Evolutionary conservation across 306 rosid genomes (phyloP).

Genomic region (Citrullus mucosospermus): DNA sequence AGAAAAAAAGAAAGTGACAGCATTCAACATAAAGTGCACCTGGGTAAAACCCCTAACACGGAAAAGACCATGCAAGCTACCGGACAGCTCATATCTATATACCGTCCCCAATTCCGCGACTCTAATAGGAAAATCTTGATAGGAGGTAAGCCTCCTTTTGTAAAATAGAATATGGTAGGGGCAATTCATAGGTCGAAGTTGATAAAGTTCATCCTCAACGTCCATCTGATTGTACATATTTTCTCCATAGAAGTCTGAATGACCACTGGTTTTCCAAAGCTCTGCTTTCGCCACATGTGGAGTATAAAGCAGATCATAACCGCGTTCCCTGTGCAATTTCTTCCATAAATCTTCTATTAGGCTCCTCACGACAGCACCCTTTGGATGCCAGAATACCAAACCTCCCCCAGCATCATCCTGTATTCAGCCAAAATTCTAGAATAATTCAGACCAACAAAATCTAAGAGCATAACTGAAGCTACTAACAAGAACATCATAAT

Average conservation of each 20-base stretch:
- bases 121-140: slow-evolving; percentile 77
- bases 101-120: slow-evolving; percentile 96
- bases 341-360: slow-evolving; percentile 90
- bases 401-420: slow-evolving; percentile 99
- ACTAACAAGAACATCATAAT: neutral
- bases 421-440: slow-evolving; percentile 16
- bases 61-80: slow-evolving; percentile 94
- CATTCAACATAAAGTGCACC: slow-evolving; percentile 21
- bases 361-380: slow-evolving; percentile 86
- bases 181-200: slow-evolving; percentile 97
- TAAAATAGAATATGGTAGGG: slow-evolving; percentile 87
- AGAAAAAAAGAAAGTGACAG: neutral
- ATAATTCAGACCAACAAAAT: slow-evolving; percentile 8
- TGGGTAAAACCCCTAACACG: slow-evolving; percentile 97
- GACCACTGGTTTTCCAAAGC: slow-evolving; percentile 99
- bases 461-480: slow-evolving; percentile 3
- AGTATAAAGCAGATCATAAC: slow-evolving; percentile 80
- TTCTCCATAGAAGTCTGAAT: slow-evolving; percentile 81
- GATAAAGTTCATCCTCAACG: slow-evolving; percentile 83
- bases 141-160: slow-evolving; percentile 84
- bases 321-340: slow-evolving; percentile 57
- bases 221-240: slow-evolving; percentile 93
- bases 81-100: slow-evolving; percentile 90
- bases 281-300: slow-evolving; percentile 97
- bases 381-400: slow-evolving; percentile 97